Evolutionary conservation across 1,139 yeast genomes (phyloP).

Genomic region (Candida gigantensis): DNA sequence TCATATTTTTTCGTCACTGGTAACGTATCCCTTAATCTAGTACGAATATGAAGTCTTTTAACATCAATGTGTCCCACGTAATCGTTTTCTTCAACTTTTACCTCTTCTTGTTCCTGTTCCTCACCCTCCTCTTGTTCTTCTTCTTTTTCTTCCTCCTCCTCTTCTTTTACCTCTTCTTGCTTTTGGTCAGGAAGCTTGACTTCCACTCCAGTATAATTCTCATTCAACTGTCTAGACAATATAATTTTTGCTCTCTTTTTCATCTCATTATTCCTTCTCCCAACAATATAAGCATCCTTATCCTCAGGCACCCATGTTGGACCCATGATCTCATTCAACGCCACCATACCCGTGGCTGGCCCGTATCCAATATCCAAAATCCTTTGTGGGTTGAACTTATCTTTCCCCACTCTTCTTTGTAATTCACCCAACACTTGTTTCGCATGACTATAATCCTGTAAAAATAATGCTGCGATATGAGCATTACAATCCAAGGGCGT

Average conservation of each 20-base stretch:
- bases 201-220: conserved; percentile 29
- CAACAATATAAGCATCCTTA: conserved; percentile 74
- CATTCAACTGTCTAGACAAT: conserved; percentile 68
- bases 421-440: conserved; percentile 70
- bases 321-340: conserved; percentile 80
- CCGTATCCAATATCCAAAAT: conserved; percentile 87
- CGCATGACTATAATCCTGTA: conserved; percentile 79
- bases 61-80: conserved; percentile 63
- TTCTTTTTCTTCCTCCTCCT: conserved; percentile 15
- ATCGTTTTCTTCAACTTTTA: conserved; percentile 23
- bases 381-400: conserved; percentile 58
- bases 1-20: conserved; percentile 62
- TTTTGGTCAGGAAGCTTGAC: conserved; percentile 8
- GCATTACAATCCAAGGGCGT: conserved; percentile 73
- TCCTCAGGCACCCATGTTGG: conserved; percentile 56
- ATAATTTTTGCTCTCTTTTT: conserved; percentile 75
- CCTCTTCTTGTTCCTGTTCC: conserved; percentile 19
- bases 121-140: conserved; percentile 18
- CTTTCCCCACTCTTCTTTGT: conserved; percentile 49
- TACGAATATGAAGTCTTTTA: conserved; percentile 50
- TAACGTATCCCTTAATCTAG: conserved; percentile 52
- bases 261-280: conserved; percentile 66
- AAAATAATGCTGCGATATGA: conserved; percentile 78
- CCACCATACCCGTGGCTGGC: conserved; percentile 91
- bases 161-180: conserved; percentile 15